Base-by-base conservation (phyloP, 2,329 filamentous ascomycete species). In the Lasiodiplodia sp. region DNA sequence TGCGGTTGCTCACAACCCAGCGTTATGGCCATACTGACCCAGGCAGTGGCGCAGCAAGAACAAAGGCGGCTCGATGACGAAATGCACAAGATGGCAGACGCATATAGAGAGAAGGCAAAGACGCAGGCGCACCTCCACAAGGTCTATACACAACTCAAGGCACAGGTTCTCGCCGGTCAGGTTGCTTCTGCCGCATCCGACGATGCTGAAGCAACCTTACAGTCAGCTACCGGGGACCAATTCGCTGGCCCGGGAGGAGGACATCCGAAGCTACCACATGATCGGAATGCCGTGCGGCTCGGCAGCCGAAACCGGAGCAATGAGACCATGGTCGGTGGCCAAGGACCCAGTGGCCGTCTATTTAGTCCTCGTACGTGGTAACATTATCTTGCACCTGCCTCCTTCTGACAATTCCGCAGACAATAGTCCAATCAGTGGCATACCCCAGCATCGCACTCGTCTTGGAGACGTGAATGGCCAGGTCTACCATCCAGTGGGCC, bases 21-120 rank as follows among this genome's bases (percentile, higher is more conserved):
- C 40, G 10, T 60, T 57, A 52, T 8, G 2, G 11, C 28, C 11
- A 51, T 52, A 52, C 51, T 64, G 18, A 66, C 47, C 21, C 63
- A 4, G 14, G 10, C 66, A 89, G 85, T 81, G 44, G 84, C 92
- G 80, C 84, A 87, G 68, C 73, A 83, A 10, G 88, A 92, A 38
- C 88, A 91, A 66, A 87, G 90, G 25, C 82, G 83, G 10, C 81
- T 95, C 12, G 84, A 88, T 64, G 86, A 87, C 60, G 94, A 92
- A 78, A 92, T 94, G 71, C 86, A 92, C 21, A 91, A 95, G 44
- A 81, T 97, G 1, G 82, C 84, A 4, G 85, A 88, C 25, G 85
- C 88, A 4, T 90, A 89, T 73, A 87, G 87, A 67, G 90, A 94
- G 25, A 96, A 95, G 77, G 88, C 83, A 72, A 89, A 87, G 57